These are phyloP conservation scores for Silene uniflora DNA, from an alignment of 148 eudicot species.

Conservation along the genomic window DNA sequence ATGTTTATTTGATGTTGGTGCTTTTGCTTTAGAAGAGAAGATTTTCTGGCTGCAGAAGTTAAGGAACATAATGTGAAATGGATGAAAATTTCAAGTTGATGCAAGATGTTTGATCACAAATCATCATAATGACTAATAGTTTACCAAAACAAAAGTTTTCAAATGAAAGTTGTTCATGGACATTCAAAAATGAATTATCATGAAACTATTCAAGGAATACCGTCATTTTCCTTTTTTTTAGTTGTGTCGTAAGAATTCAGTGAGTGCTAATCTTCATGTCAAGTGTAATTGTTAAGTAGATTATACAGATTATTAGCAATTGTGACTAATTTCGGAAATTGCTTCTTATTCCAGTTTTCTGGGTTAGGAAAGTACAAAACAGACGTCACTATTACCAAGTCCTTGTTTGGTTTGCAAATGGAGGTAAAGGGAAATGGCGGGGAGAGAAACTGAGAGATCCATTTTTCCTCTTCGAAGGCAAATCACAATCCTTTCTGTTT, in stretches of 20 bases:
- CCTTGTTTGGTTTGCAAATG: not conserved
- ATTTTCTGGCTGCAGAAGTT: not conserved
- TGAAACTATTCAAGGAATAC: not conserved
- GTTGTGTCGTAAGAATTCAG: not conserved
- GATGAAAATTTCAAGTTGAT: not conserved
- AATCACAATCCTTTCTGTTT: too few species aligned
- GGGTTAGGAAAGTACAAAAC: not conserved
- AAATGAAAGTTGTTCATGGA: not conserved
- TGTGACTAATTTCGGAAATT: not conserved
- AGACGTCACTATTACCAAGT: not conserved
- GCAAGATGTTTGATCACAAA: not conserved
- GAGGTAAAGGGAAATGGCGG: not conserved
- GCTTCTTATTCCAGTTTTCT: not conserved
- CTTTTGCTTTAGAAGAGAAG: not conserved
- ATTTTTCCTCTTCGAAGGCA: not conserved
- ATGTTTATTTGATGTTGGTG: not conserved
- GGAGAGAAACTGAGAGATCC: not conserved
- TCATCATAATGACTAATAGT: not conserved
- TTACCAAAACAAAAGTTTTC: not conserved
- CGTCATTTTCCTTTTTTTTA: not conserved
- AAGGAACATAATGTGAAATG: not conserved
- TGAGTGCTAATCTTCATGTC: not conserved
- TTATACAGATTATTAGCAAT: not conserved
- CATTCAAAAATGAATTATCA: not conserved
- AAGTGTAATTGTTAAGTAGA: not conserved